Conservation (phyloP, 257 asterid species). For the Pogostemon cablin region DNA sequence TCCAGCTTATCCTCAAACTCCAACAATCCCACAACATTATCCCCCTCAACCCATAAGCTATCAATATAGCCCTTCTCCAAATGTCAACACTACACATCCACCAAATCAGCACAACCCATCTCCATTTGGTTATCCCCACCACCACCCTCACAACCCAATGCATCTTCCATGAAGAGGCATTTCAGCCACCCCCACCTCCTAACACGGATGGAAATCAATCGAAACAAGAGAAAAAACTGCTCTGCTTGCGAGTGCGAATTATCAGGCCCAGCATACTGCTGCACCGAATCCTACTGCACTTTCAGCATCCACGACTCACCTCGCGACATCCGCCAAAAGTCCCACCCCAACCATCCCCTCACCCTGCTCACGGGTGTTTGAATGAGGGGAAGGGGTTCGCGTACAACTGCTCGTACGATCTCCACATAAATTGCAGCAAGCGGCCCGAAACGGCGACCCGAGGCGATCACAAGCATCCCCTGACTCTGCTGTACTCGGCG, state of each 20-base stretch:
- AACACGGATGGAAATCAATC: constrained; percentile 38
- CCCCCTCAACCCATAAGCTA: constrained; percentile 19
- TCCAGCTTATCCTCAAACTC: constrained; percentile 19
- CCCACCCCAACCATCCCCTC: constrained; percentile 63
- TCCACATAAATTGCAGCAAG: constrained; percentile 47
- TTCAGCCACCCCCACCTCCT: constrained; percentile 69
- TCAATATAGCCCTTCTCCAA: constrained; percentile 21
- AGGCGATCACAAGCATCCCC: constrained; percentile 52
- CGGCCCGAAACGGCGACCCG: constrained; percentile 51
- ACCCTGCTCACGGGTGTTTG: constrained; percentile 58
- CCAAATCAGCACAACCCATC: neutral
- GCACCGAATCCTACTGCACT: constrained; percentile 53
- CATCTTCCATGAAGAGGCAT: constrained; percentile 42
- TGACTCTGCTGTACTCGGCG: constrained; percentile 49
- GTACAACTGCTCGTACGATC: constrained; percentile 64
- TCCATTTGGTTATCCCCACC: constrained; percentile 25
- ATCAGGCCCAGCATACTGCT: constrained; percentile 48
- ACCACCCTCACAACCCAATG: constrained; percentile 1
- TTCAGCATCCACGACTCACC: constrained; percentile 72
- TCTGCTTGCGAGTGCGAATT: constrained; percentile 60
- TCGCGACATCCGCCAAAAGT: constrained; percentile 46
- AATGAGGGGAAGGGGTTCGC: constrained; percentile 57
- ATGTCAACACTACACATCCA: constrained; percentile 6
- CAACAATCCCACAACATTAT: constrained; percentile 4
- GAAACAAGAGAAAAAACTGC: constrained; percentile 42